Evolutionary conservation across 2,329 filamentous ascomycete species (phyloP).

Genomic region (Epichloe typhina): DNA sequence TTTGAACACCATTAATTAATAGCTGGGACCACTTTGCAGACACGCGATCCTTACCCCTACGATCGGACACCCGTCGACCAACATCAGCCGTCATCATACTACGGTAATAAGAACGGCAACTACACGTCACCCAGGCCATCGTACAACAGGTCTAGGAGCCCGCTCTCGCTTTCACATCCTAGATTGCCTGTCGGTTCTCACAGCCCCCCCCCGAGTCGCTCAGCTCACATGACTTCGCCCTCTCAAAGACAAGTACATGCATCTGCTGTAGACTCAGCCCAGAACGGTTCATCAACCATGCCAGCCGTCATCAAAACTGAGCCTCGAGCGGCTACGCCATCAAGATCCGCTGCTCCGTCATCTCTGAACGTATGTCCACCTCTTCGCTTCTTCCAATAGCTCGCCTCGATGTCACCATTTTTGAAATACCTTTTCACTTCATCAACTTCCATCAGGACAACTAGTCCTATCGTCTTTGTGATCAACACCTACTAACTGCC

Average conservation of each 20-base stretch:
- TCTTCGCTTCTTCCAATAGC: not conserved
- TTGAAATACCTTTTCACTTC: not conserved
- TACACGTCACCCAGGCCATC: constrained; percentile 36
- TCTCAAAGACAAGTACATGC: constrained; percentile 30
- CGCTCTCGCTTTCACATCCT: constrained; percentile 35
- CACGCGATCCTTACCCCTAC: constrained; percentile 39
- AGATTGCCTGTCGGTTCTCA: constrained; percentile 29
- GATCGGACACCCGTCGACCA: constrained; percentile 27
- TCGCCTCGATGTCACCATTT: not conserved
- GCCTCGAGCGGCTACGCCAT: constrained; percentile 25
- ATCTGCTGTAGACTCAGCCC: constrained; percentile 22
- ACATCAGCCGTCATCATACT: constrained; percentile 26
- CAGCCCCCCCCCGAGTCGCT: constrained; percentile 25
- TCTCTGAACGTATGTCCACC: constrained; percentile 25
- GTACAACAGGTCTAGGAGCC: constrained; percentile 34
- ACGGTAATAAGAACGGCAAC: constrained; percentile 33
- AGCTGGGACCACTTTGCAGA: constrained; percentile 17
- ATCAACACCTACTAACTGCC: not conserved
- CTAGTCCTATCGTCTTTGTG: constrained; percentile 6
- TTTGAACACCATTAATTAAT: constrained; percentile 1
- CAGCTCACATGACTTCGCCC: constrained; percentile 34
- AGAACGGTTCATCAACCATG: constrained; percentile 27
- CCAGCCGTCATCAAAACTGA: constrained; percentile 26
- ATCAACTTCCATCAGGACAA: not conserved
- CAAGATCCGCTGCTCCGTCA: constrained; percentile 21